Evolutionary conservation across 177 flowering plant genomes (phyloP), one percentile per base, ranked within the genome.

Genomic region (Telopea speciosissima): DNA sequence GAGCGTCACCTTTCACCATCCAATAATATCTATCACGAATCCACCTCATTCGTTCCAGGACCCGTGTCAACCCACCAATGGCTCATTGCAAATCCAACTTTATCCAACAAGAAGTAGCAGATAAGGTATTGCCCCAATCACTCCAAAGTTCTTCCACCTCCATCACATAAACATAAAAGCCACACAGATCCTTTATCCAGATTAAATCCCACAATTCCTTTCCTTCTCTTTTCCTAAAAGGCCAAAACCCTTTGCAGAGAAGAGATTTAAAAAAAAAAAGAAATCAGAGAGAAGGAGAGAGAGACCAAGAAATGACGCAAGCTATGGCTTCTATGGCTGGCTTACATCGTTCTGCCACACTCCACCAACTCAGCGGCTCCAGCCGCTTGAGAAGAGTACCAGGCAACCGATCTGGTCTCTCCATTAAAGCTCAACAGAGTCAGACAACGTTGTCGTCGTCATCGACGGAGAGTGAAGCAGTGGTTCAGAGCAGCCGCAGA

Each of bases 311-410:
- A 73, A 85, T 87, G 92, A 94, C 91, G 49, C 94, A 85, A 70
- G 84, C 93, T 24, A 82, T 90, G 87, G 90, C 96, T 70, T 90
- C 93, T 21, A 89, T 88, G 88, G 78, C 88, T 31, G 91, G 96
- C 49, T 72, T 87, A 74, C 80, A 83, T 59, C 89, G 90, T 66
- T 66, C 83, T 11, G 91, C 90, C 23, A 88, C 85, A 73, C 84
- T 87, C 61, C 84, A 84, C 61, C 84, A 84, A 60, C 70, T 86
- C 72, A 76, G 79, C 72, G 81, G 90, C 70, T 82, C 87, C 16
- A 79, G 65, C 75, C 85, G 89, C 62, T 65, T 90, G 78, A 75
- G 24, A 83, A 74, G 87, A 31, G 78, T 81, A 2, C 64, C 77
- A 8, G 62, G 75, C 9, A 40, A 70, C 62, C 75, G 88, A 22